Base-by-base conservation (phyloP, 2,329 filamentous ascomycete genomes). In the Mycogone perniciosa region DNA sequence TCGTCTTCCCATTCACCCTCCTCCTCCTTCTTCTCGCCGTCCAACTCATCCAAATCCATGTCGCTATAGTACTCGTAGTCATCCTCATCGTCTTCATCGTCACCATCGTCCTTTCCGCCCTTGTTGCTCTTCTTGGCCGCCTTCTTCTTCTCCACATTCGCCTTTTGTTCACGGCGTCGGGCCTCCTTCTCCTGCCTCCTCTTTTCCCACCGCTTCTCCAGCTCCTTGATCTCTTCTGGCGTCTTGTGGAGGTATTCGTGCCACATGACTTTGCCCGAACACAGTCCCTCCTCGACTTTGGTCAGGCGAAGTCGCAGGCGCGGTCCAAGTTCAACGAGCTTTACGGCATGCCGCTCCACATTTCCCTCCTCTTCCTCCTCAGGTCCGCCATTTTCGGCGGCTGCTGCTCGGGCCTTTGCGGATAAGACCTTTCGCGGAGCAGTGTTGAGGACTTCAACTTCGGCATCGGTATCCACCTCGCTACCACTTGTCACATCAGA, bases 271-370 rank as follows among this genome's bases (percentile, higher is more conserved):
- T 89, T 93, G 45, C 93, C 93, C 29, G 81, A 79, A 62, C 90
- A 96, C 6, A 97, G 71, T 1, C 92, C 93, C 60, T 99, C 93
- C 65, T 99, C 93, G 4, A 99, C 91, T 73, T 99, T 99, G 50
- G 89, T 91, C 70, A 99, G 75, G 31, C 92, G 83, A 38, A 99
- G 73, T 54, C 82, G 86, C 86, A 99, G 85, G 48, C 93, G 82
- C 1, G 93, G 93, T 0, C 93, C 93, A 1, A 99, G 74, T 70
- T 99, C 93, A 4, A 95, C 85, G 6, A 99, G 76, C 66, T 95
- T 96, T 26, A 99, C 88, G 0, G 88, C 91, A 41, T 89, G 82
- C 60, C 89, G 88, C 70, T 96, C 88, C 6, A 95, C 86, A 31
- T 75, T 75, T 44, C 79, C 71, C 60, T 76, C 69, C 58, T 76